phyloP scores from a whole-genome alignment of 1,139 yeast genomes.

The Wickerhamiella pararugosa region DNA sequence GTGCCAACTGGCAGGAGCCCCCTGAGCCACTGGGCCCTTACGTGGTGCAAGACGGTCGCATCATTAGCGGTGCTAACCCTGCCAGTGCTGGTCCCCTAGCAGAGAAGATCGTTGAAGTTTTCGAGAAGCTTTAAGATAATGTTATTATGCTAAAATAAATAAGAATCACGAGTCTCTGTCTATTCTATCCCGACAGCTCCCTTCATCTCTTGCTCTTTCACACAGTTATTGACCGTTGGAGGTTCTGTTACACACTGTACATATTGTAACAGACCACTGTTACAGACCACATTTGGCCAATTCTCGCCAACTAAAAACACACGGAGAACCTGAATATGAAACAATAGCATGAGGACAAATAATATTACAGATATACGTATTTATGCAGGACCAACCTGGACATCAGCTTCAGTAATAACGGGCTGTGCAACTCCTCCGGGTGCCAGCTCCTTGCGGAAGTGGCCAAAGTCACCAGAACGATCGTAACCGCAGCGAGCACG shows the following conservation, averaged over 20 bases:
- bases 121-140: not conserved
- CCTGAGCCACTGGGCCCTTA: constrained; percentile 38
- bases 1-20: constrained; percentile 32
- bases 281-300: not conserved
- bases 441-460: constrained; percentile 18
- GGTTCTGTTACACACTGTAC: not conserved
- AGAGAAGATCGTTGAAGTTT: constrained; percentile 17
- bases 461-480: constrained; percentile 33
- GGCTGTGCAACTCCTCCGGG: constrained; percentile 16
- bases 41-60: constrained; percentile 36
- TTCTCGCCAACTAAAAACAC: not conserved
- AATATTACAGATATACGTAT: not conserved
- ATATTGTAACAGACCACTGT: not conserved
- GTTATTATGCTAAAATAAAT: no score
- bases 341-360: not conserved
- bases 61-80: constrained; percentile 51
- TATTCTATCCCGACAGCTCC: no score
- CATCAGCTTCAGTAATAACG: constrained; percentile 5
- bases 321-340: not conserved
- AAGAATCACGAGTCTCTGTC: no score
- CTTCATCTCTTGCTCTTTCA: no score
- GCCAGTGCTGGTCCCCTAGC: constrained; percentile 43
- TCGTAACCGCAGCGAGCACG: constrained; percentile 58
- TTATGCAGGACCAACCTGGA: not conserved
- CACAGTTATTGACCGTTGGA: no score